Evolutionary conservation across 805 yeast species (phyloP), one percentile per base, ranked within the genome.

Genomic region (Candida montana): DNA sequence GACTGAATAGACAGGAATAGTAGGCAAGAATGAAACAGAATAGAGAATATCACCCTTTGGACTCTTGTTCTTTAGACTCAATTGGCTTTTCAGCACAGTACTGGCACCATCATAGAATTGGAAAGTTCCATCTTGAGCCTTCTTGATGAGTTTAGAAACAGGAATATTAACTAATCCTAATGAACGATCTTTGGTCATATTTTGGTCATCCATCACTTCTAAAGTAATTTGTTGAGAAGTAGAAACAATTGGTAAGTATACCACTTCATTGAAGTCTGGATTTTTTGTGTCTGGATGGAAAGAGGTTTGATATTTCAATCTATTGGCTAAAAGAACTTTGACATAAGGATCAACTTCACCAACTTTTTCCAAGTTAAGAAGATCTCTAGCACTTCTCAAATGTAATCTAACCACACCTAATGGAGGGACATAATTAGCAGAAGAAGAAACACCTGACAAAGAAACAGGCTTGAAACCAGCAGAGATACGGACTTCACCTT

Each of bases 331-430:
- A 29, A 75, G 53, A 9, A 83, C 69, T 45, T 75, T 71, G 31
- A 81, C 77, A 52, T 83, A 84, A 5, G 95, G 93, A 61, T 85
- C 90, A 52, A 83, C 79, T 42, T 73, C 76, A 42, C 93, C 91
- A 38, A 83, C 73, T 13, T 79, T 71, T 50, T 82, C 84, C 51
- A 83, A 80, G 51, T 79, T 59, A 67, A 71, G 65, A 51, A 80
- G 62, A 31, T 76, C 74, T 10, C 57, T 57, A 15, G 81, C 83
- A 27, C 68, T 63, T 44, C 79, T 70, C 37, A 85, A 51, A 52
- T 77, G 79, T 30, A 85, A 53, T 64, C 81, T 75, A 21, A 79
- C 57, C 31, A 78, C 79, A 50, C 91, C 95, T 46, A 85, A 67
- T 31, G 91, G 79, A 12, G 83, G 77, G 50, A 68, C 64, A 39